phyloP scores from a whole-genome alignment of 805 yeast species.

The Groenewaldozyma salmanticensis region DNA sequence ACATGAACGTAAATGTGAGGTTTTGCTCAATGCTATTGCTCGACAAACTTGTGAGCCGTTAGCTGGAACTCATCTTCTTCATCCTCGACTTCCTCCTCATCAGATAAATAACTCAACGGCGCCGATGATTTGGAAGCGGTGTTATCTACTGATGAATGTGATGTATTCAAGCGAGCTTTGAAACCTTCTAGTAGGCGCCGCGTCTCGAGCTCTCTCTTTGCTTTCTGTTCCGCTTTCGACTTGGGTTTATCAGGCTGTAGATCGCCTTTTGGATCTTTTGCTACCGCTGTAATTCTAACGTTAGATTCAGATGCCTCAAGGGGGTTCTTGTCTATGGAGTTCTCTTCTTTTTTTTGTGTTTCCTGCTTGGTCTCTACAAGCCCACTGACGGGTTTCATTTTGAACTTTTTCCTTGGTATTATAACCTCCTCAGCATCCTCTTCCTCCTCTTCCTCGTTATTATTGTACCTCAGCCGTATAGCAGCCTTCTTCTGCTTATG shows the following conservation, averaged over 20 bases:
- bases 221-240: constrained; percentile 1
- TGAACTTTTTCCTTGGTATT: constrained; percentile 11
- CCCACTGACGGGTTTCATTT: constrained; percentile 21
- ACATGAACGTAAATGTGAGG: too few species aligned
- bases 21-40: too few species aligned
- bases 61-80: constrained; percentile 2
- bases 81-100: constrained; percentile 5
- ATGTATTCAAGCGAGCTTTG: constrained; percentile 16
- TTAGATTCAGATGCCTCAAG: too few species aligned
- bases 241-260: too few species aligned
- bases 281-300: background rate
- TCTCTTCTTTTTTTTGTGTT: background rate
- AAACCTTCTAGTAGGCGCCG: constrained; percentile 22
- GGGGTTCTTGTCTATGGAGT: too few species aligned
- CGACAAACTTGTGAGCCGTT: constrained; percentile 3
- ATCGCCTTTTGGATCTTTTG: too few species aligned
- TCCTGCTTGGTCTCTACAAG: constrained; percentile 2
- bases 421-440: constrained; percentile 23
- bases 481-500: constrained; percentile 3
- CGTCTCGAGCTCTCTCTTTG: constrained; percentile 24
- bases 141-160: background rate
- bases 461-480: constrained; percentile 21
- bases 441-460: constrained; percentile 33
- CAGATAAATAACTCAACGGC: constrained; percentile 5
- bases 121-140: background rate